Conservation (phyloP, 768 basidiomycete genomes). For the Tylopilus cervinicoccineus region DNA sequence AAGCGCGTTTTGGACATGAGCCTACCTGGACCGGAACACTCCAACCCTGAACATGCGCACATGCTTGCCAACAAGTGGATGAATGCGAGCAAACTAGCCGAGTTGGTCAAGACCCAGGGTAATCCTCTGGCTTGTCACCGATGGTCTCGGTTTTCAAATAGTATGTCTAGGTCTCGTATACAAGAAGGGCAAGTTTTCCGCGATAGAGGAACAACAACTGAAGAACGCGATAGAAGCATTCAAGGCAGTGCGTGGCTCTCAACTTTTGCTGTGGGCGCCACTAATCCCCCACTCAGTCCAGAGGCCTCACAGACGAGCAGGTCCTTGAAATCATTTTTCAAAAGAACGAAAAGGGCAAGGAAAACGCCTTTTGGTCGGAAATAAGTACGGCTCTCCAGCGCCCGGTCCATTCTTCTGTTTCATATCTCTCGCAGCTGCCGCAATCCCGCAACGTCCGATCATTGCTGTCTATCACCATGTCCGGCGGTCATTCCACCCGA, state of each 20-base stretch:
- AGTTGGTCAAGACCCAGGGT: slow-evolving; percentile 71
- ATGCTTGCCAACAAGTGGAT: slow-evolving; percentile 80
- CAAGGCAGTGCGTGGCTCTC: slow-evolving; percentile 42
- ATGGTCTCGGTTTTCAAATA: slow-evolving; percentile 1
- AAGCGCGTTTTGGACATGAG: slow-evolving; percentile 43
- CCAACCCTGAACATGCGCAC: slow-evolving; percentile 55
- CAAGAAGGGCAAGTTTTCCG: slow-evolving; percentile 85
- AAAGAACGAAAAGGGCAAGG: slow-evolving; percentile 54
- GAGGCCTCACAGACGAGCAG: slow-evolving; percentile 50
- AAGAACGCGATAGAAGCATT: slow-evolving; percentile 62
- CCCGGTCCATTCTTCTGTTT: neutral
- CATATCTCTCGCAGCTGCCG: slow-evolving; percentile 45
- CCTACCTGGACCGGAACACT: slow-evolving; percentile 38
- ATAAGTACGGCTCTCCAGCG: slow-evolving; percentile 54
- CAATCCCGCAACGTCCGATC: slow-evolving; percentile 73
- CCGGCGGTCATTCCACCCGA: slow-evolving; percentile 63
- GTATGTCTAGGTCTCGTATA: slow-evolving; percentile 63
- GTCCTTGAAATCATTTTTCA: slow-evolving; percentile 65
- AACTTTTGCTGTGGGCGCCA: neutral
- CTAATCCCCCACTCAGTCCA: slow-evolving; percentile 35
- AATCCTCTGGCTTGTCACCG: neutral
- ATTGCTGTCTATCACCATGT: slow-evolving; percentile 84
- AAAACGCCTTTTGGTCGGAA: slow-evolving; percentile 74
- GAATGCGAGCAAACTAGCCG: slow-evolving; percentile 60
- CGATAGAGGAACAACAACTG: slow-evolving; percentile 68